Conservation (phyloP, 2,329 filamentous ascomycete species). For the Exophiala calicioides region DNA sequence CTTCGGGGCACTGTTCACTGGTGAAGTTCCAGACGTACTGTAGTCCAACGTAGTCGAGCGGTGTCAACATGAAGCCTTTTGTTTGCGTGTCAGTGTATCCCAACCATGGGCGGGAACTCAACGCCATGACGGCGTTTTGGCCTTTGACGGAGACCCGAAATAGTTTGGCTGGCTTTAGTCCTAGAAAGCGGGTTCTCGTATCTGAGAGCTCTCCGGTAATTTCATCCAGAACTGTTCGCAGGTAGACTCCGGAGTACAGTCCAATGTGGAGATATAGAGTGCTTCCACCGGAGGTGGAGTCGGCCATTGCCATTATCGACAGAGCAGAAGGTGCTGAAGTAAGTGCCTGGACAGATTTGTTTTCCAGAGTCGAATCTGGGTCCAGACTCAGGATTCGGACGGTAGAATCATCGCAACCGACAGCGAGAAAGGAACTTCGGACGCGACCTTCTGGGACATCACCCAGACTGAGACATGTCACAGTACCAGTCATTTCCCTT, state of each 20-base stretch:
- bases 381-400: slow-evolving; percentile 90
- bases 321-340: slow-evolving; percentile 87
- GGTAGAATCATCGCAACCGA: slow-evolving; percentile 95
- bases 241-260: slow-evolving; percentile 90
- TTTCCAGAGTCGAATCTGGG: slow-evolving; percentile 85
- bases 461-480: slow-evolving; percentile 91
- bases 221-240: slow-evolving; percentile 92
- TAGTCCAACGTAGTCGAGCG: slow-evolving; percentile 81
- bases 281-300: slow-evolving; percentile 83
- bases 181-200: slow-evolving; percentile 90
- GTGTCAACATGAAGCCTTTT: slow-evolving; percentile 87
- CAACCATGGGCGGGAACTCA: slow-evolving; percentile 94
- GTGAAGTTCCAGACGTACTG: slow-evolving; percentile 97
- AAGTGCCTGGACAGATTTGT: slow-evolving; percentile 89
- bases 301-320: slow-evolving; percentile 91
- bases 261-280: slow-evolving; percentile 96
- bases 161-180: slow-evolving; percentile 83
- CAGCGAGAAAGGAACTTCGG: slow-evolving; percentile 88
- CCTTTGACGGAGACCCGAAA: slow-evolving; percentile 88
- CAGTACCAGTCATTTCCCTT: slow-evolving; percentile 90
- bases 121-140: slow-evolving; percentile 79
- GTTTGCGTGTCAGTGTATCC: slow-evolving; percentile 88
- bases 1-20: slow-evolving; percentile 89
- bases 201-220: slow-evolving; percentile 94
- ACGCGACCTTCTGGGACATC: slow-evolving; percentile 87